These are phyloP conservation scores for Tilletia indica DNA, from an alignment of 1,284 basidiomycete genomes.

Conservation along the genomic window DNA sequence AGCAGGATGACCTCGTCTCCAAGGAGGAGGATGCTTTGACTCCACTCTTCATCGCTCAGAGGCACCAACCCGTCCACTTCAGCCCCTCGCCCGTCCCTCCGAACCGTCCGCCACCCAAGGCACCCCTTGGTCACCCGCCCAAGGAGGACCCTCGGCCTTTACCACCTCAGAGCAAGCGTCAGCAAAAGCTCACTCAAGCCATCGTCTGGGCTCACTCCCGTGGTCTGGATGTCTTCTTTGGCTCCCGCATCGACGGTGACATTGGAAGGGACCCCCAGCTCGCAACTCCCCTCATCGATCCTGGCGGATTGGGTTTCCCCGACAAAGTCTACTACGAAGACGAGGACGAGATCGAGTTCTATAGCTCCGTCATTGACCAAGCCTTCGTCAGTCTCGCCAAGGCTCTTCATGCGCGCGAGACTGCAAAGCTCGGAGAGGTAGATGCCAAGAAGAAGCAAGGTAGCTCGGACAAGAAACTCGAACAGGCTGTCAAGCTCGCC, in stretches of 20 bases:
- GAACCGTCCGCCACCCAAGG: conserved; percentile 37
- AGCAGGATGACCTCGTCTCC: conserved; percentile 61
- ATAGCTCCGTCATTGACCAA: conserved; percentile 69
- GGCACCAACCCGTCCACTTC: conserved; percentile 57
- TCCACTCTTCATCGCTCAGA: conserved; percentile 66
- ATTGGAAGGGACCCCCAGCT: conserved; percentile 81
- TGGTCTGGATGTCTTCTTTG: conserved; percentile 70
- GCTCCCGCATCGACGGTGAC: conserved; percentile 80
- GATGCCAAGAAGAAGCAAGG: conserved; percentile 60
- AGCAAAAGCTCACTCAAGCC: conserved; percentile 70
- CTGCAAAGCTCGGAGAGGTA: conserved; percentile 36
- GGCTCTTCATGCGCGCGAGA: conserved; percentile 64
- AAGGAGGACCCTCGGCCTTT: conserved; percentile 32
- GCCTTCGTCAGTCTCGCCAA: conserved; percentile 60
- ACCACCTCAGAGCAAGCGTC: conserved; percentile 44
- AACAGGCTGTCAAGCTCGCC: conserved; percentile 60
- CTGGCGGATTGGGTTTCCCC: conserved; percentile 79
- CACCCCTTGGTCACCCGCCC: conserved; percentile 40
- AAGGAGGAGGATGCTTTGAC: neutral
- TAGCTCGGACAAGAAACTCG: conserved; percentile 53
- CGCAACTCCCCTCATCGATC: conserved; percentile 82
- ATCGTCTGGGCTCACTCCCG: conserved; percentile 76
- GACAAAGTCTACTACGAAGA: conserved; percentile 94
- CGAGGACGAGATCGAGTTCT: conserved; percentile 68
- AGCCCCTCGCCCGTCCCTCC: conserved; percentile 34